Percentiles rank a stretch among this genome's conserved stretches.
Conservation (phyloP, 78 protist species). For the Dictyostelium intermedium region DNA sequence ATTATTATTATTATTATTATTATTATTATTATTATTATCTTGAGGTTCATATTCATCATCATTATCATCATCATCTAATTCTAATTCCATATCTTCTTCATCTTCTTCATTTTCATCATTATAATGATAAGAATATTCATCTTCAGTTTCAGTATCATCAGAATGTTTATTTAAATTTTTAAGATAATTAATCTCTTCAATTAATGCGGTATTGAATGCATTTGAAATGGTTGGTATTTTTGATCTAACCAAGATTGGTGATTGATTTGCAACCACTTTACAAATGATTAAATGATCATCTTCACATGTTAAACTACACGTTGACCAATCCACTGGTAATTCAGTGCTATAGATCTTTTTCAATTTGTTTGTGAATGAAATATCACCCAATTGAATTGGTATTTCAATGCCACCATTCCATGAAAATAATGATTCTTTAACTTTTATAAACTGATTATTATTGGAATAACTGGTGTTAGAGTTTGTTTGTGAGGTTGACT, state of each 20-base stretch:
- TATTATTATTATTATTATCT: background rate
- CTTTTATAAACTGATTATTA: background rate
- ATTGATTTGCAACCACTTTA: background rate
- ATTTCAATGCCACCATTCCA: slow-evolving; percentile 63
- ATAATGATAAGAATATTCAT: background rate
- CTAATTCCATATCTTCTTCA: slow-evolving; percentile 1
- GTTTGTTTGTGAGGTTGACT: background rate
- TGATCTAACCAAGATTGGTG: slow-evolving; percentile 15
- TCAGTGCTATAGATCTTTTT: slow-evolving; percentile 13
- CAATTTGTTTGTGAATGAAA: background rate
- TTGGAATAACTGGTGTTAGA: background rate
- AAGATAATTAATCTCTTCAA: background rate
- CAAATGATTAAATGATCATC: slow-evolving; percentile 15
- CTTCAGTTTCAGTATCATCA: background rate
- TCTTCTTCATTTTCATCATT: slow-evolving; percentile 16
- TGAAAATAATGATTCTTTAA: slow-evolving; percentile 17
- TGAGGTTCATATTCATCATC: background rate
- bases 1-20: background rate
- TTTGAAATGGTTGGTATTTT: slow-evolving; percentile 9
- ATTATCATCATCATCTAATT: slow-evolving; percentile 9
- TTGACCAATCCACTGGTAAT: slow-evolving; percentile 27
- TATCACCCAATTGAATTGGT: slow-evolving; percentile 18
- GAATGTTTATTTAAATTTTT: background rate
- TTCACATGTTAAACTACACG: slow-evolving; percentile 23
- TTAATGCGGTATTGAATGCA: background rate